These are phyloP conservation scores for Globisporangium emineosum DNA, from an alignment of 352 stramenopile species.

Conservation along the genomic window DNA sequence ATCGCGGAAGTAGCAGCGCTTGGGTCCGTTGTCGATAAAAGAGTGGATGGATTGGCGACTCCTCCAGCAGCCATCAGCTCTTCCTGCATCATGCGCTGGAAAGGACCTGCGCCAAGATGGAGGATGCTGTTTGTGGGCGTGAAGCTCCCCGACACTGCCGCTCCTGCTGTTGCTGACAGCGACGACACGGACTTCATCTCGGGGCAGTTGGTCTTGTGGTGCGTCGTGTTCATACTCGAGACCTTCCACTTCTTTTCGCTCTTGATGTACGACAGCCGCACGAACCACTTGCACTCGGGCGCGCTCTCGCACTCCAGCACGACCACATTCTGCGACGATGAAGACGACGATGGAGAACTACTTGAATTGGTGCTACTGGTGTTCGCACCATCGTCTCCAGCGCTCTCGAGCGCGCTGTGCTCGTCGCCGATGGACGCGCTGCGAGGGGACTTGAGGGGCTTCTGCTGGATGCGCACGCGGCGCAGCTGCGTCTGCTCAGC, in stretches of 20 bases:
- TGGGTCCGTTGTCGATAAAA: slow-evolving; percentile 4
- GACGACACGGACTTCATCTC: slow-evolving; percentile 15
- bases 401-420: slow-evolving; percentile 9
- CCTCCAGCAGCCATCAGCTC: slow-evolving; percentile 11
- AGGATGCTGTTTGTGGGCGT: background rate
- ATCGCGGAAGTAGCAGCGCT: background rate
- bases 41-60: slow-evolving; percentile 2
- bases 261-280: slow-evolving; percentile 59
- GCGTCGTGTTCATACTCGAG: slow-evolving; percentile 61
- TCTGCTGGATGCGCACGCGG: slow-evolving; percentile 48
- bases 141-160: background rate
- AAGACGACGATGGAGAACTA: background rate
- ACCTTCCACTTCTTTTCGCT: slow-evolving; percentile 73
- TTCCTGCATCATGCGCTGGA: slow-evolving; percentile 37
- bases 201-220: slow-evolving; percentile 59
- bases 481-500: slow-evolving; percentile 52
- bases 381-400: background rate
- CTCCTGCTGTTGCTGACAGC: background rate
- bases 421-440: slow-evolving; percentile 6
- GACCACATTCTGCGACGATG: slow-evolving; percentile 33
- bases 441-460: slow-evolving; percentile 5
- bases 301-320: slow-evolving; percentile 64
- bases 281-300: slow-evolving; percentile 73
- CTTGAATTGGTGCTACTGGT: background rate
- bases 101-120: slow-evolving; percentile 11